Evolutionary conservation across 495 filamentous ascomycete genomes (phyloP).

Genomic region (Penicillium dipodomyicola): DNA sequence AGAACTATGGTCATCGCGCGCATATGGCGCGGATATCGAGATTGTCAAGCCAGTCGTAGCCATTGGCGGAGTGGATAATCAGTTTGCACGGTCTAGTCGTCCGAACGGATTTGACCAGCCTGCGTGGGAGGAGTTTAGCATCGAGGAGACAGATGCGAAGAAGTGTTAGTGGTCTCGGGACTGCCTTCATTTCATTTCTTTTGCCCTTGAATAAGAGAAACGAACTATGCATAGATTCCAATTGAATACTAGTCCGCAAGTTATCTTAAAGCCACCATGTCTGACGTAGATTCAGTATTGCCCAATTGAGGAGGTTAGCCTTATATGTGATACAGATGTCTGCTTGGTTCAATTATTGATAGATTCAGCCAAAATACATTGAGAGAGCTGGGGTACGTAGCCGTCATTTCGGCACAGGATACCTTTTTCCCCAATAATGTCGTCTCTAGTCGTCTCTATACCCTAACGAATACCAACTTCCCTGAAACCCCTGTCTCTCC

Average conservation of each 20-base stretch:
- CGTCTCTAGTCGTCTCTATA: not conserved
- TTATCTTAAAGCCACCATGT: not conserved
- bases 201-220: not conserved
- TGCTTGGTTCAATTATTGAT: too few relatives aligned
- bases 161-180: conserved; percentile 13
- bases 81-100: conserved; percentile 41
- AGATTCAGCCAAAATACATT: too few relatives aligned
- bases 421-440: not conserved
- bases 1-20: conserved; percentile 42
- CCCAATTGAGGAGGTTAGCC: not conserved
- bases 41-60: conserved; percentile 38
- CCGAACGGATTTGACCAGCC: conserved; percentile 41
- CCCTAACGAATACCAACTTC: too few relatives aligned
- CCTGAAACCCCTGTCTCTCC: too few relatives aligned
- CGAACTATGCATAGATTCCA: not conserved
- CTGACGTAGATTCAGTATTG: too few relatives aligned
- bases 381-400: too few relatives aligned
- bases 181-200: not conserved
- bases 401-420: not conserved
- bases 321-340: not conserved
- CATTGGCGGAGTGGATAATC: conserved; percentile 42
- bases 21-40: conserved; percentile 41
- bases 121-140: conserved; percentile 37
- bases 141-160: conserved; percentile 28
- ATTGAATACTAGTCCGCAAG: not conserved